Evolutionary conservation across 495 filamentous ascomycete species (phyloP).

Genomic region (Tricharina praecox): DNA sequence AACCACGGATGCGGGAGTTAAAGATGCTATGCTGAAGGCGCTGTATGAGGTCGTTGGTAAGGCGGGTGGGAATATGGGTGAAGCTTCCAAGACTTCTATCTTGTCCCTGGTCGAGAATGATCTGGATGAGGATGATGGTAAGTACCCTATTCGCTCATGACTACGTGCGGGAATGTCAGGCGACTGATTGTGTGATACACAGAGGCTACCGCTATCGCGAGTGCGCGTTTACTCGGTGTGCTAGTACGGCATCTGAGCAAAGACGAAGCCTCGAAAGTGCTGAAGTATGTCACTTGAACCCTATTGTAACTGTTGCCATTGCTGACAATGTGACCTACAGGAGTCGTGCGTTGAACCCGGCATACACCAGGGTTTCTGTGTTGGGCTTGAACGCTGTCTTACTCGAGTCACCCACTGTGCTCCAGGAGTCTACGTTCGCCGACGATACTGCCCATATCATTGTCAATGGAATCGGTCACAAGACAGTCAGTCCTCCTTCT

Average conservation of each 20-base stretch:
- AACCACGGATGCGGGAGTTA: slow-evolving; percentile 73
- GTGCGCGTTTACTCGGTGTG: slow-evolving; percentile 74
- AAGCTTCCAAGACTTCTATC: slow-evolving; percentile 63
- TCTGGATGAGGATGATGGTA: slow-evolving; percentile 50
- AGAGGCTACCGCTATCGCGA: slow-evolving; percentile 66
- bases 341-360: slow-evolving; percentile 54
- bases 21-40: slow-evolving; percentile 92
- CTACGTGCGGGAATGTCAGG: not conserved
- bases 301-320: too few species aligned
- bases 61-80: slow-evolving; percentile 85
- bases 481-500: slow-evolving; percentile 39
- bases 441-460: slow-evolving; percentile 59
- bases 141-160: slow-evolving; percentile 9
- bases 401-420: slow-evolving; percentile 50
- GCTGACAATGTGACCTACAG: slow-evolving; percentile 20
- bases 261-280: slow-evolving; percentile 45
- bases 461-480: slow-evolving; percentile 59
- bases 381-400: slow-evolving; percentile 79
- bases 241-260: slow-evolving; percentile 64
- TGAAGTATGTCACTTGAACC: slow-evolving; percentile 44
- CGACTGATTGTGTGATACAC: slow-evolving; percentile 13
- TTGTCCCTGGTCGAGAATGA: slow-evolving; percentile 77
- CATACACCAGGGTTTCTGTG: slow-evolving; percentile 49
- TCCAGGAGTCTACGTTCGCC: slow-evolving; percentile 45
- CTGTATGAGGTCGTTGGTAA: slow-evolving; percentile 92